Evolutionary conservation across 2,329 filamentous ascomycete genomes (phyloP), one percentile per base, ranked within the genome.

Genomic region (Penicillium sp.): DNA sequence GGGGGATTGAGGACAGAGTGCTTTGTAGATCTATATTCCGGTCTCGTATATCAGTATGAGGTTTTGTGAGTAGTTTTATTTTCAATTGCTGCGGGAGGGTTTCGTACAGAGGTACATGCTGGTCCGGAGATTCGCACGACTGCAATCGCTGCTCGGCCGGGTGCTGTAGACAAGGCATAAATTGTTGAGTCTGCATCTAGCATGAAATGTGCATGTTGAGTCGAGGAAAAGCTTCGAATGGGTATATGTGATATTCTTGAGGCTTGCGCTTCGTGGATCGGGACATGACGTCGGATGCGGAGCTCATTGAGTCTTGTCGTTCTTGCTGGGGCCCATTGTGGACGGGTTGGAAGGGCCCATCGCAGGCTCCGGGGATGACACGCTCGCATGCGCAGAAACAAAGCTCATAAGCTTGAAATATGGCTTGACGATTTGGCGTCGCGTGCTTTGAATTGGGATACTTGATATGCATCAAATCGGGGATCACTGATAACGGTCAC

Each of bases 91-190:
- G n/a, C n/a, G n/a, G n/a, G n/a, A n/a, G n/a, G n/a, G n/a, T n/a
- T n/a, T n/a, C 33, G 16, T 78, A 91, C 87, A 66, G 87, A 79
- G 55, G 83, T 74, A 72, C 89, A 93, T 40, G 86, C 85, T 24
- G 89, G 83, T 0, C 94, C 94, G 4, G 94, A 97, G 23, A 96
- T 81, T 13, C 94, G 86, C 48, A 97, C 86, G 31, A 97, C 87
- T 1, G 93, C 93, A 70, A 99, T 96, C 1, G 92, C 94, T 39
- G 91, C 92, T 69, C 87, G 87, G 1, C 93, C 94, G 10, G 88
- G 80, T 0, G 91, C 91, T 0, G 92, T 95, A 0, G 93, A 97
- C 1, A 97, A 78, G 0, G 94, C 94, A 72, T 96, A 97, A 49
- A 99, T 96, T 1, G 93, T 97, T 3, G 72, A 70, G 11, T 75